Evolutionary conservation across 176 grass and related monocot genomes (phyloP).

Genomic region (Guadua angustifolia): DNA sequence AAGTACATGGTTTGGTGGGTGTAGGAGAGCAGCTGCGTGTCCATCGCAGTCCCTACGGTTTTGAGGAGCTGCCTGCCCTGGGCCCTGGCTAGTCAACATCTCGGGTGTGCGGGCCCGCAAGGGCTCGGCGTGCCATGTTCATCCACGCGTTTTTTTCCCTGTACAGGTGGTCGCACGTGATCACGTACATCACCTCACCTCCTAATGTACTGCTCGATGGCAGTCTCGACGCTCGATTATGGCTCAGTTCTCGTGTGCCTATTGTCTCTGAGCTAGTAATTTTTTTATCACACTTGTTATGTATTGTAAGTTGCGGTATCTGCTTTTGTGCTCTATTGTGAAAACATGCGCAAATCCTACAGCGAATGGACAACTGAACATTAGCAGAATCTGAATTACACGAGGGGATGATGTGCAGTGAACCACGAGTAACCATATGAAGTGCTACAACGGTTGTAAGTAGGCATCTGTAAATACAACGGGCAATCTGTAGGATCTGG

Average conservation of each 20-base stretch:
- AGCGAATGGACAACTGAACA: neutral
- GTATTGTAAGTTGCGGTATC: neutral
- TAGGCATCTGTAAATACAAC: neutral
- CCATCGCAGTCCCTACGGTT: neutral
- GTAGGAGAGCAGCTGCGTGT: neutral
- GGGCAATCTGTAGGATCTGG: conserved; percentile 7
- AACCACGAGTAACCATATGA: neutral
- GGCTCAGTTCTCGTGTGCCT: too few relatives aligned
- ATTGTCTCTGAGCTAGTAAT: neutral
- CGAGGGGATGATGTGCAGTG: neutral
- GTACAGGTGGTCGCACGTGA: too few relatives aligned
- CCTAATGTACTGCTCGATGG: too few relatives aligned
- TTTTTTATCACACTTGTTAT: neutral
- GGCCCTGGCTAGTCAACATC: conserved; percentile 21
- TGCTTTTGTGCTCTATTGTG: neutral
- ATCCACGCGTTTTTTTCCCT: neutral
- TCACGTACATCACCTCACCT: too few relatives aligned
- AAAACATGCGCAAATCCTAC: neutral
- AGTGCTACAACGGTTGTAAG: neutral
- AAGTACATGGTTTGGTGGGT: neutral
- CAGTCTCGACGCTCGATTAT: too few relatives aligned
- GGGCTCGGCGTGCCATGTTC: neutral
- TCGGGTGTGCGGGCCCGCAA: neutral
- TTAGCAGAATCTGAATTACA: neutral
- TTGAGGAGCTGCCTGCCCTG: neutral